Evolutionary conservation across 148 eudicot species (phyloP), one percentile per base, ranked within the genome.

Genomic region (Persicaria maculosa): DNA sequence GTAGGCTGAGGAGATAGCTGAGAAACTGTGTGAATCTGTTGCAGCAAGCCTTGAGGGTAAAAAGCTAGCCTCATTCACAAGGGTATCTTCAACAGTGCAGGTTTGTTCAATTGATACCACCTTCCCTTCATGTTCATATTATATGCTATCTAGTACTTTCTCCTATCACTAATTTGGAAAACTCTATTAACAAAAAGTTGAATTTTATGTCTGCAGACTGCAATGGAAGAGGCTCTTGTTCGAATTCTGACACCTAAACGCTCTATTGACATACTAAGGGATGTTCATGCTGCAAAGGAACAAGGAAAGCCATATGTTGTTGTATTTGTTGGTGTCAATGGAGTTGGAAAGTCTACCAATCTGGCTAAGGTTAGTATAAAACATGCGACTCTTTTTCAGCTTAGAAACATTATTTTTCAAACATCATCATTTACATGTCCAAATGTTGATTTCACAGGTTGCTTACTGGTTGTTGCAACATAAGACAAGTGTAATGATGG

Each of bases 281-380:
- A 92, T 82, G 99, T 95, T 71, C 99, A 92, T 85, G 89, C 96
- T 85, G 92, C 96, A 57, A 92, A 92, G 86, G 97, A 92, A 79
- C 99, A 89, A 75, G 85, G 90, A 57, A 92, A 88, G 79, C 97
- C 99, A 71, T 95, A 92, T 85, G 99, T 95, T 52, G 96, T 95
- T 65, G 99, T 95, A 77, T 95, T 95, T 85, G 96, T 95, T 4
- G 99, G 99, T 79, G 99, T 95, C 72, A 95, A 95, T 85, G 99
- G 97, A 77, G 97, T 95, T 82, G 99, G 99, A 74, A 95, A 95
- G 83, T 95, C 99, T 57, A 92, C 99, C 62, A 95, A 95, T 81
- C 92, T 95, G 77, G 99, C 99, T 19, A 95, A 95, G 92, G 97
- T 92, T 64, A 78, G 77, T 48, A 73, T 25, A 44, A 19, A 68